A percentile compares a stretch with the other conserved stretches of the same genome.
phyloP scores from a whole-genome alignment of 495 filamentous ascomycete genomes.

The Neurospora sp. region DNA sequence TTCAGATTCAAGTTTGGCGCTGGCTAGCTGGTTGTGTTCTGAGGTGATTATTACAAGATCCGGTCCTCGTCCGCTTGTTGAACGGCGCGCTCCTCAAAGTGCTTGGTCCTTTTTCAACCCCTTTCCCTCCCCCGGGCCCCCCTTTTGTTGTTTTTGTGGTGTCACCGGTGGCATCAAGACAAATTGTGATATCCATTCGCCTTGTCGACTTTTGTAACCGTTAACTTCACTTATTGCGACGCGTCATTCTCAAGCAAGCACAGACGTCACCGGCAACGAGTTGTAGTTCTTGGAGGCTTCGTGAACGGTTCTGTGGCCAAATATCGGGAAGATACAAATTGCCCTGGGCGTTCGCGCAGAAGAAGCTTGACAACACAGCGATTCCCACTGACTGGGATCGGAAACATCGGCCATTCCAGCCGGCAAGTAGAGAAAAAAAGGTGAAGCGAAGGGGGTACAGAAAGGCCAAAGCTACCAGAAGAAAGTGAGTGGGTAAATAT shows the following conservation, averaged over 20 bases:
- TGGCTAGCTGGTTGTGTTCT: not conserved
- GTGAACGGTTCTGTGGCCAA: not conserved
- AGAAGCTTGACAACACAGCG: not conserved
- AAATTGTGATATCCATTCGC: not conserved
- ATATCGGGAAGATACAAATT: not conserved
- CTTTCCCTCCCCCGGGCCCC: not conserved
- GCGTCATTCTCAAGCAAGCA: not conserved
- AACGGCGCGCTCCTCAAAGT: not conserved
- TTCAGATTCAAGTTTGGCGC: not conserved
- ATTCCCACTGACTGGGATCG: not conserved
- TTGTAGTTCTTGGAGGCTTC: not conserved
- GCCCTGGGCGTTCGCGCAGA: not conserved
- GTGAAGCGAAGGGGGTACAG: not conserved
- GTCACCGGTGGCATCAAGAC: not conserved
- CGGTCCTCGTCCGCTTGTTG: slow-evolving; percentile 2
- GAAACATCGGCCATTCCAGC: not conserved
- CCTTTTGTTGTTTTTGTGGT: not conserved
- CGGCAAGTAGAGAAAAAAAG: not conserved
- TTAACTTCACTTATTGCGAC: not conserved
- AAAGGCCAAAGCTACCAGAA: not conserved
- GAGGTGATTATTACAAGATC: not conserved
- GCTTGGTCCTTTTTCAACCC: not conserved
- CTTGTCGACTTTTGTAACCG: not conserved
- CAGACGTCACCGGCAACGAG: not conserved
- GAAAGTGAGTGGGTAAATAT: not conserved